phyloP scores from a whole-genome alignment of 1,284 basidiomycete genomes.

The Sporisorium scitamineum region DNA sequence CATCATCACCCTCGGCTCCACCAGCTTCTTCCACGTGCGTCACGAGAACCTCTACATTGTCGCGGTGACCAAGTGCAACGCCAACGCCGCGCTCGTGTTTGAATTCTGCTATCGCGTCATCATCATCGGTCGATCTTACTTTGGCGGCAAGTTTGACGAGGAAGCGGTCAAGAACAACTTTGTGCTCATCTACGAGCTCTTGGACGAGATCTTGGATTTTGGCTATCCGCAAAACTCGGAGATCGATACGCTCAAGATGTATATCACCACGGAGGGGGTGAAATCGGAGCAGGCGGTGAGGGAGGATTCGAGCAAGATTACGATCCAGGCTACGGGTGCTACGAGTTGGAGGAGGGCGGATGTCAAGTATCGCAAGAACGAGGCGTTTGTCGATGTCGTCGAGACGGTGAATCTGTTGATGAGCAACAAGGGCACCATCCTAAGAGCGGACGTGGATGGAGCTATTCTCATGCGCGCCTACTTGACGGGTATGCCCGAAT shows the following conservation, averaged over 20 bases:
- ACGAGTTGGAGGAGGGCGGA: conserved; percentile 93
- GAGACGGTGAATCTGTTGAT: conserved; percentile 96
- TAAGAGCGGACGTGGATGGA: conserved; percentile 97
- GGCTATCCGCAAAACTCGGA: conserved; percentile 99
- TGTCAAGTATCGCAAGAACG: conserved; percentile 98
- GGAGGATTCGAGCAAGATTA: conserved; percentile 96
- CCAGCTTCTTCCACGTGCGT: conserved; percentile 96
- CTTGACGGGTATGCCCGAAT: conserved; percentile 92
- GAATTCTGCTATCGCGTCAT: conserved; percentile 98
- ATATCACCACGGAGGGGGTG: conserved; percentile 97
- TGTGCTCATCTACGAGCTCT: conserved; percentile 67
- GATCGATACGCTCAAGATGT: conserved; percentile 95
- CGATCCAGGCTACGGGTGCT: conserved; percentile 92
- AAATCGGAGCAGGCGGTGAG: conserved; percentile 81
- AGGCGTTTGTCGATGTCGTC: conserved; percentile 96
- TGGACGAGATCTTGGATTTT: conserved; percentile 88
- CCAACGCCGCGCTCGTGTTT: conserved; percentile 96
- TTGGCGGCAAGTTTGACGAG: conserved; percentile 97
- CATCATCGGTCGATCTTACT: conserved; percentile 90
- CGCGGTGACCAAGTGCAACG: conserved; percentile 96
- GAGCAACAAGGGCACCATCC: conserved; percentile 91
- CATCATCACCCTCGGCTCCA: conserved; percentile 96
- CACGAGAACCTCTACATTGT: conserved; percentile 95
- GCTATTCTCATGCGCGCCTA: conserved; percentile 99
- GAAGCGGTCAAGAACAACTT: conserved; percentile 98